Conservation (phyloP, 768 basidiomycete genomes). For the Hortiboletus campestris region DNA sequence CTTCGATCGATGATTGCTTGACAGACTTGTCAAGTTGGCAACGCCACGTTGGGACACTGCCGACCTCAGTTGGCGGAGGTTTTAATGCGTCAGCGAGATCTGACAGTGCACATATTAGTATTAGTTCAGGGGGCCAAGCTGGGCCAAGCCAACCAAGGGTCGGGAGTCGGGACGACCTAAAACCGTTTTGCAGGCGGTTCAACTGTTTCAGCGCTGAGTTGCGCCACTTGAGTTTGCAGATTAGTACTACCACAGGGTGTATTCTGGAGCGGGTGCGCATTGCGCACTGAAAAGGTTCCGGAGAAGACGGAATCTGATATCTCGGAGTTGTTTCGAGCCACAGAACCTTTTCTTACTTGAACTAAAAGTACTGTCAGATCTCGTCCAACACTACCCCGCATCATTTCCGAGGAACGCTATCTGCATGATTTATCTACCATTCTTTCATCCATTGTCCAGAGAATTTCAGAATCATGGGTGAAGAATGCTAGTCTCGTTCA, state of each 20-base stretch:
- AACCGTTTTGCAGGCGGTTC: background rate
- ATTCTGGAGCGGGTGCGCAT: background rate
- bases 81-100: background rate
- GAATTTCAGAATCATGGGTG: too few relatives aligned
- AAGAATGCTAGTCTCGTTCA: too few relatives aligned
- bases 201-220: background rate
- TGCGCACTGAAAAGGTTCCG: background rate
- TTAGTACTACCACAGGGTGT: background rate
- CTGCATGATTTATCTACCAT: too few relatives aligned
- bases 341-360: too few relatives aligned
- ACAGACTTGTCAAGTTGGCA: background rate
- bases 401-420: too few relatives aligned
- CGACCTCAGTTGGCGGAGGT: slow-evolving; percentile 1
- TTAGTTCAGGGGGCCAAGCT: too few relatives aligned
- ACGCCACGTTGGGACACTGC: too few relatives aligned
- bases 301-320: background rate
- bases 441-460: too few relatives aligned
- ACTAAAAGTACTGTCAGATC: too few relatives aligned
- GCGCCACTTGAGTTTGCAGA: background rate
- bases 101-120: too few relatives aligned
- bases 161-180: background rate
- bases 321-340: background rate
- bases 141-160: too few relatives aligned
- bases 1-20: background rate
- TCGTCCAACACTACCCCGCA: too few relatives aligned